Evolutionary conservation across 805 yeast genomes (phyloP), one percentile per base, ranked within the genome.

Genomic region (Cephaloascus albidus): DNA sequence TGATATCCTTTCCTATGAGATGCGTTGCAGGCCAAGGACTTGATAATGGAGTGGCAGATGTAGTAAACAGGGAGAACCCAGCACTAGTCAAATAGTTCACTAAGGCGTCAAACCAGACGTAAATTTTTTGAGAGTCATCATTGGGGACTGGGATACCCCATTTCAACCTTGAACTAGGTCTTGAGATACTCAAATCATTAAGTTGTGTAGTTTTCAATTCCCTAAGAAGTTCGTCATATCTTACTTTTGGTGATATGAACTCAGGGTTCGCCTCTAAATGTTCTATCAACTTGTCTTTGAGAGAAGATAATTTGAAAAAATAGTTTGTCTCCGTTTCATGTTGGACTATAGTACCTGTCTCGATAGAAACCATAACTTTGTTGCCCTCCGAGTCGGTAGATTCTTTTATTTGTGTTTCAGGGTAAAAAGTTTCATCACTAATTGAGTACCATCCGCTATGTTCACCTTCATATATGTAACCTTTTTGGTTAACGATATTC

Each of bases 41-140:
- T 19, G 46, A 36, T 5, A 41, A 17, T 15, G n/a, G 20, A 14
- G 8, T 16, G 10, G 8, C n/a, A 16, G 35, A 28, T n/a, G 27
- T 8, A 3, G 8, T 8, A 39, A 37, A 3, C 43, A 53, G 52
- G 15, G 43, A 68, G 38, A 58, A 84, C 2, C 85, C 86, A 3
- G 76, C 63, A 1, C 86, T 72, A 1, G 97, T 85, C 3, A 87
- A 40, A 53, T 93, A 93, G 57, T 88, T 93, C 35, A 83, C 69
- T 35, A 93, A 66, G 0, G 98, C 98, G 61, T 93, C 98, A 43
- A 93, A 81, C 98, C 98, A 93, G 14, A 93, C 98, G 52, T 93
- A 93, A 39, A 93, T 78, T 36, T 73, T 81, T 54, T 90, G 97
- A 1, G 78, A 51, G 0, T 70, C 60, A 52, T 89, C 96, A 18